Evolutionary conservation across 208 protist species (phyloP), one percentile per base, ranked within the genome.

Genomic region (Leptomonas seymouri): DNA sequence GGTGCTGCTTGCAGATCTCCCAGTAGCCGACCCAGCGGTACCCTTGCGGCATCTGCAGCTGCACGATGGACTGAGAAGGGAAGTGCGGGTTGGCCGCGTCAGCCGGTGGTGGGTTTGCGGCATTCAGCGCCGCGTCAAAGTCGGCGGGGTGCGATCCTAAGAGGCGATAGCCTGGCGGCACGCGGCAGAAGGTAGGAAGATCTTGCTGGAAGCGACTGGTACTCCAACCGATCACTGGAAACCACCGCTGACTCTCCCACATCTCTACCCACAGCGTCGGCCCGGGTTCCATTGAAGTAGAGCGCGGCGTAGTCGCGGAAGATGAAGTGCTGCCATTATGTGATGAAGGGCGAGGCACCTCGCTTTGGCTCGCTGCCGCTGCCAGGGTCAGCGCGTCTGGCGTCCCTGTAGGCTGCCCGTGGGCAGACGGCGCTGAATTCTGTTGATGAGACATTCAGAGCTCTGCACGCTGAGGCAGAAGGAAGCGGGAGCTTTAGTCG

Each of bases 211-310:
- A 74, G 28, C 76, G 76, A 23, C 78, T 90, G 14, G 81, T 84
- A 14, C 58, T 71, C 85, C 87, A 90, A 18, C 87, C 87, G 12
- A 83, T 58, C 23, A 93, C 58, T 1, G 84, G 87, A 61, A 82
- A 93, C 80, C 87, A 90, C n/a, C 84, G 84, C 73, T 90, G 73
- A 55, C 76, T 86, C 55, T 90, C 87, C 25, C 66, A 76, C 18
- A 85, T 68, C 42, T 85, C 74, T 23, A 87, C 71, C 39, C 69
- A 79, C 3, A 90, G 65, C 27, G 72, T 71, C 36, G 73, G 80
- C 14, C 78, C 78, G 5, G 78, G 75, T 46, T 44, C 36, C 1
- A 76, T 36, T 3, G 68, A 67, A 44, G 56, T 55, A 49, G 57
- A 53, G 18, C 23, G 60, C 51, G 54, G 77, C 50, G 55, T 78